Evolutionary conservation across 73 alveolate genomes (phyloP).

Genomic region (Effrenium voratum): DNA sequence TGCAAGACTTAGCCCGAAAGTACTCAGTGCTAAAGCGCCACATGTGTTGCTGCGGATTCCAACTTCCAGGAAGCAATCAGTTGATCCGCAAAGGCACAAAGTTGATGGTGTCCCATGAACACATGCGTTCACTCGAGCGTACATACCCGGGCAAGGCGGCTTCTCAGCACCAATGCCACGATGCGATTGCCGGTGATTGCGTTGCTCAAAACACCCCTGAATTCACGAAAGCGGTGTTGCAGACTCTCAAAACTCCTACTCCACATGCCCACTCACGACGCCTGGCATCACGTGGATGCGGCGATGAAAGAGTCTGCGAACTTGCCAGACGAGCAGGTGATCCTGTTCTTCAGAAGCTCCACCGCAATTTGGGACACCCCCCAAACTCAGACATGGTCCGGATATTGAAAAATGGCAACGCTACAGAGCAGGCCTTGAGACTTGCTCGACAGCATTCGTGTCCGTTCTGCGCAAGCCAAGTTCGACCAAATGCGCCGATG

Average conservation of each 20-base stretch:
- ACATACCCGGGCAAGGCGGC: neutral
- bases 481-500: neutral
- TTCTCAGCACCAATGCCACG: neutral
- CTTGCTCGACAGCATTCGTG: neutral
- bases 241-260: too few species aligned
- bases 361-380: conserved; percentile 27
- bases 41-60: neutral
- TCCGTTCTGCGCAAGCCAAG: neutral
- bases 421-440: neutral
- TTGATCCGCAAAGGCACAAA: neutral
- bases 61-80: neutral
- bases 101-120: neutral
- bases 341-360: neutral
- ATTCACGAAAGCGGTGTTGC: neutral
- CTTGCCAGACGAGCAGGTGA: too few species aligned
- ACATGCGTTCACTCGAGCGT: neutral
- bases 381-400: neutral
- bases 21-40: neutral
- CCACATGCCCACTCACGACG: too few species aligned
- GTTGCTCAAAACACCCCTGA: neutral
- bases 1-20: neutral
- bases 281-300: too few species aligned
- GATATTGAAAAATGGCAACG: neutral
- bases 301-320: too few species aligned
- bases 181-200: neutral